These are phyloP conservation scores for Camellia japonica DNA, from an alignment of 148 eudicot genomes.

Conservation along the genomic window DNA sequence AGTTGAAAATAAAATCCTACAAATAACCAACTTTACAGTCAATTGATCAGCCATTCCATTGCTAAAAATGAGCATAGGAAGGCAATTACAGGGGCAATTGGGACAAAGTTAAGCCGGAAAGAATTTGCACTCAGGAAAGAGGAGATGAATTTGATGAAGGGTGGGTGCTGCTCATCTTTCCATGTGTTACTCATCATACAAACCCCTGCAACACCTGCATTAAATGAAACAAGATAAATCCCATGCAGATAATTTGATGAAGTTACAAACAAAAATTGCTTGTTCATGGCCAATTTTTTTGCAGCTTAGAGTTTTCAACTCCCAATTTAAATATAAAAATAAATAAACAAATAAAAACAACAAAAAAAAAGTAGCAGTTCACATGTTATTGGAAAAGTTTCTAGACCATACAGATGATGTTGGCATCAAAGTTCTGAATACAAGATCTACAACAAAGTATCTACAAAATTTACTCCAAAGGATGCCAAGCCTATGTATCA, in stretches of 20 bases:
- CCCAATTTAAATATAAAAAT: neutral
- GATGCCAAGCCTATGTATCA: no score
- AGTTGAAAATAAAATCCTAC: conserved; percentile 94
- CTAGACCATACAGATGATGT: neutral
- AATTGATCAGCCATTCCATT: neutral
- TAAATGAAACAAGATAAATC: neutral
- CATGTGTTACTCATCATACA: conserved; percentile 87
- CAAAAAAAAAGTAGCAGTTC: neutral
- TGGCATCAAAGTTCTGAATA: no score
- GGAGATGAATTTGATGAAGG: conserved; percentile 74
- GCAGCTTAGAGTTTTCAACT: conserved; percentile 1
- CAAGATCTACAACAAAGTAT: no score
- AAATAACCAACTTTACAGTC: conserved; percentile 15
- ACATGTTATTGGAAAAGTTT: neutral
- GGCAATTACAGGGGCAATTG: conserved; percentile 70
- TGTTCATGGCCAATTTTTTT: neutral
- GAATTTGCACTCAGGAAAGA: conserved; percentile 64
- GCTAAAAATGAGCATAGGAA: conserved; percentile 11
- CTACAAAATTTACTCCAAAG: no score
- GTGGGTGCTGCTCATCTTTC: conserved; percentile 84
- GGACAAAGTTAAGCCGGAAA: conserved; percentile 72
- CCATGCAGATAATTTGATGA: neutral
- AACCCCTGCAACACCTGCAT: conserved; percentile 63
- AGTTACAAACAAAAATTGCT: neutral
- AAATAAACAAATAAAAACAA: no score